Base-by-base conservation (phyloP, 2,329 filamentous ascomycete species). In the Zasmidium citrigriseum region DNA sequence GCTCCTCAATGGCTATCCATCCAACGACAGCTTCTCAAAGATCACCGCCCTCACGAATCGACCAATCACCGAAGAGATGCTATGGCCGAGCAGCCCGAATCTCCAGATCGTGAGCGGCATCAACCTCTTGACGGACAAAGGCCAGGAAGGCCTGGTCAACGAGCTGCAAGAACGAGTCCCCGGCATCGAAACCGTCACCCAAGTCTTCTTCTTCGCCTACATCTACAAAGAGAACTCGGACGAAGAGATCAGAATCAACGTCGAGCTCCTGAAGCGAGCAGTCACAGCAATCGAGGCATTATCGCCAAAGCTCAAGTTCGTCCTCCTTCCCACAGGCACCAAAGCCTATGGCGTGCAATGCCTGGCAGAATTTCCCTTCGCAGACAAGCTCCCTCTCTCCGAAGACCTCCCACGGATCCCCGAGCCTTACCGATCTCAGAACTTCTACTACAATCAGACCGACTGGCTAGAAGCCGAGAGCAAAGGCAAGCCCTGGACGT, bases 1-100 rank as follows among this genome's bases (percentile, higher is more conserved):
- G 53, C 77, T 81, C 41, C 68, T 82, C 12, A 68, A 77, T 46
- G 76, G 72, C 52, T 82, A 81, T 58, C 80, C 79, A 2, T 72
- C 68, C 21, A 72, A 75, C n/a, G 73, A 76, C 54, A 70, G 68
- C 3, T 82, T 80, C 64, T 72, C 65, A 22, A 77, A 74, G 29
- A 76, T 82, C 4, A 77, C 78, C 12, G 80, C 79, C 7, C 73
- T 82, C 49, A 79, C 79, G 1, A 82, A 82, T 58, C 71, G 79
- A 20, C 77, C 78, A 2, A 56, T 74, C 23, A 67, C 67, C 18
- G 67, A 70, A 49, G 67, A 72, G 55, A 68, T 73, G 4, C 60
- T 71, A 12, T 79, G 76, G 75, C 75, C 77, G 12, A 63, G 71
- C 2, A 75, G 77, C 60, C 61, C 71, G 11, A 70, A 76, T 20